Conservation (phyloP, 75 land plant species). For the Pinus taeda region DNA sequence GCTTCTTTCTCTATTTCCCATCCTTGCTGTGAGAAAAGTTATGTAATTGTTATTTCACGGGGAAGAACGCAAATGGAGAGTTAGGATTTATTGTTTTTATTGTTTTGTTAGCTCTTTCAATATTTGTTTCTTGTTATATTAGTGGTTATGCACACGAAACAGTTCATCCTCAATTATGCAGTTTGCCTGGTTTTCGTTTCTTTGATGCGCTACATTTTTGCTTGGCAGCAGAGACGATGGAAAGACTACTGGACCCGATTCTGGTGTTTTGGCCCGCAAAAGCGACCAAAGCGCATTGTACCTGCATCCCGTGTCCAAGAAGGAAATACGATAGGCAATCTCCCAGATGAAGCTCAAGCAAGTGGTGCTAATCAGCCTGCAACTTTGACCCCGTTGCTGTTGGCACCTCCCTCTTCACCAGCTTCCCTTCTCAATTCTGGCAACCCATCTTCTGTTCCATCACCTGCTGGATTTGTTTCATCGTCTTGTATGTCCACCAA, state of each 20-base stretch:
- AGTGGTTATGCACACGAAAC: not conserved
- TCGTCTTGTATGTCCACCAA: constrained; percentile 6
- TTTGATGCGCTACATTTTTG: not conserved
- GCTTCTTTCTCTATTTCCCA: not conserved
- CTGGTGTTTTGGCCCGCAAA: constrained; percentile 21
- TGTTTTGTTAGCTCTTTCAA: not conserved
- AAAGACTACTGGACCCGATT: constrained; percentile 21
- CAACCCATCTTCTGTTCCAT: constrained; percentile 24
- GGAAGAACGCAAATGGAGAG: not conserved
- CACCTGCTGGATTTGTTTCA: constrained; percentile 12
- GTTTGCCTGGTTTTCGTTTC: not conserved
- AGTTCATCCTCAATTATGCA: not conserved
- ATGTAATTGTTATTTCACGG: not conserved
- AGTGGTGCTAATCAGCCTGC: constrained; percentile 2
- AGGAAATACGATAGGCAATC: constrained; percentile 4
- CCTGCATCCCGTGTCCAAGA: constrained; percentile 12
- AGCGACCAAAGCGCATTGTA: constrained; percentile 16
- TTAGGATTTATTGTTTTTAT: not conserved
- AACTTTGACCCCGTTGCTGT: constrained; percentile 6
- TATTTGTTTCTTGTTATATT: not conserved
- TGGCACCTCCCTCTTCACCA: constrained; percentile 51
- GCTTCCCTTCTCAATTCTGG: constrained; percentile 29
- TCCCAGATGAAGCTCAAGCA: constrained; percentile 7
- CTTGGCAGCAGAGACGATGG: constrained; percentile 14
- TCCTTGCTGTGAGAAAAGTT: not conserved